phyloP scores from a whole-genome alignment of 192 early-diverging fungal species.

The Mortierella claussenii region DNA sequence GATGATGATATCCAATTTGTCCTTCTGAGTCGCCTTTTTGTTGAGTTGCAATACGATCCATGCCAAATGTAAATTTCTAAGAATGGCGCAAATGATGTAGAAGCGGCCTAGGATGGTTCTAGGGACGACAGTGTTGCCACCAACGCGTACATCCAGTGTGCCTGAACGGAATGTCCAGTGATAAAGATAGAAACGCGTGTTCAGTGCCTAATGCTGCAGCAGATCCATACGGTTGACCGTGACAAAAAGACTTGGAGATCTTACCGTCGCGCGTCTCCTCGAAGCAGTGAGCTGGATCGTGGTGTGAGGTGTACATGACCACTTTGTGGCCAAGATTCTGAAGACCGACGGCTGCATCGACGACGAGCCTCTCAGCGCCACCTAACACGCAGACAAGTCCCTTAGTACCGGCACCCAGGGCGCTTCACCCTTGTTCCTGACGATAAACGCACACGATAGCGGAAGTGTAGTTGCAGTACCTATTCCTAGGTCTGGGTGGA shows the following conservation, averaged over 20 bases:
- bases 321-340: conserved; percentile 84
- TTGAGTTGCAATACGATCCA: conserved; percentile 56
- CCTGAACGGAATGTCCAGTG: conserved; percentile 57
- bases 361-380: conserved; percentile 94
- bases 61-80: conserved; percentile 78
- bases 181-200: too few species aligned
- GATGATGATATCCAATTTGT: conserved; percentile 79
- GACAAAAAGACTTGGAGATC: not conserved
- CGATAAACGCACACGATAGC: too few species aligned
- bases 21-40: conserved; percentile 34
- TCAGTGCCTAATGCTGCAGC: too few species aligned
- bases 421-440: not conserved
- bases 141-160: conserved; percentile 78
- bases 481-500: conserved; percentile 96
- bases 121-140: conserved; percentile 79
- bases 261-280: conserved; percentile 88
- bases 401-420: not conserved
- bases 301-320: conserved; percentile 89
- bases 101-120: conserved; percentile 74
- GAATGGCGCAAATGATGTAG: conserved; percentile 84
- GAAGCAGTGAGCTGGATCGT: conserved; percentile 90
- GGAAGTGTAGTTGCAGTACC: too few species aligned
- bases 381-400: conserved; percentile 53
- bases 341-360: conserved; percentile 89
- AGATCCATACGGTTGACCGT: too few species aligned